Percentiles rank a stretch among this genome's conserved stretches.
Conservation (phyloP, 805 yeast genomes). For the Lachancea sp. region DNA sequence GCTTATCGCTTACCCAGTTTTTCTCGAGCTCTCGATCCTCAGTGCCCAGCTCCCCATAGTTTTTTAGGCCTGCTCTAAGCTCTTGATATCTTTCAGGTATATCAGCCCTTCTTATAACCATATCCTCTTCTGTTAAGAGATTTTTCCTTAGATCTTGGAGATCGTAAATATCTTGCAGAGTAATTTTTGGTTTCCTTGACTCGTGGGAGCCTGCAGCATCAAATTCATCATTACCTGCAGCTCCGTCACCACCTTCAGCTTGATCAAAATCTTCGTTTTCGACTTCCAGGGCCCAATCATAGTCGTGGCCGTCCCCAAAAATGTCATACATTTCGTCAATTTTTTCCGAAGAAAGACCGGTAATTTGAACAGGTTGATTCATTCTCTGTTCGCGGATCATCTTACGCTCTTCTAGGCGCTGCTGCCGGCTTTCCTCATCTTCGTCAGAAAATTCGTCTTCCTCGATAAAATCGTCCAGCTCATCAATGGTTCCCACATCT, state of each 20-base stretch:
- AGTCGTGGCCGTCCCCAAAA: slow-evolving; percentile 95
- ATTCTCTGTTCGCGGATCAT: slow-evolving; percentile 38
- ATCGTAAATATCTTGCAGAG: slow-evolving; percentile 87
- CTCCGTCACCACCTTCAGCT: slow-evolving; percentile 33
- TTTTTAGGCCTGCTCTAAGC: slow-evolving; percentile 55
- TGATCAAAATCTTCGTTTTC: slow-evolving; percentile 64
- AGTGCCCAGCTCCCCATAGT: slow-evolving; percentile 57
- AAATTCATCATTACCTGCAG: slow-evolving; percentile 33
- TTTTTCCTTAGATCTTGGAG: slow-evolving; percentile 87
- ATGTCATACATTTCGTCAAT: slow-evolving; percentile 90
- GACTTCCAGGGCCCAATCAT: slow-evolving; percentile 95
- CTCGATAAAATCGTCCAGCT: slow-evolving; percentile 94
- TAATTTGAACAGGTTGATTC: slow-evolving; percentile 49
- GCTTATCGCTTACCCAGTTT: slow-evolving; percentile 68
- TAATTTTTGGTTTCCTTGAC: slow-evolving; percentile 32
- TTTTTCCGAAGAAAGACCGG: slow-evolving; percentile 76
- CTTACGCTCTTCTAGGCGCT: slow-evolving; percentile 31
- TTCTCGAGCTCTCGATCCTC: slow-evolving; percentile 68
- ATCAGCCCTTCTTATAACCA: slow-evolving; percentile 77
- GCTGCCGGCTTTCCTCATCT: slow-evolving; percentile 44
- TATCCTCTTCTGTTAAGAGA: slow-evolving; percentile 88
- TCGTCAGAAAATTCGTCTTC: slow-evolving; percentile 95
- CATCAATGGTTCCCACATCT: slow-evolving; percentile 49
- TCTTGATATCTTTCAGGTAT: slow-evolving; percentile 89
- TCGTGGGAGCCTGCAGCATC: slow-evolving; percentile 37